Conservation (phyloP, 139 green algal species). For the Bryopsis sp. region DNA sequence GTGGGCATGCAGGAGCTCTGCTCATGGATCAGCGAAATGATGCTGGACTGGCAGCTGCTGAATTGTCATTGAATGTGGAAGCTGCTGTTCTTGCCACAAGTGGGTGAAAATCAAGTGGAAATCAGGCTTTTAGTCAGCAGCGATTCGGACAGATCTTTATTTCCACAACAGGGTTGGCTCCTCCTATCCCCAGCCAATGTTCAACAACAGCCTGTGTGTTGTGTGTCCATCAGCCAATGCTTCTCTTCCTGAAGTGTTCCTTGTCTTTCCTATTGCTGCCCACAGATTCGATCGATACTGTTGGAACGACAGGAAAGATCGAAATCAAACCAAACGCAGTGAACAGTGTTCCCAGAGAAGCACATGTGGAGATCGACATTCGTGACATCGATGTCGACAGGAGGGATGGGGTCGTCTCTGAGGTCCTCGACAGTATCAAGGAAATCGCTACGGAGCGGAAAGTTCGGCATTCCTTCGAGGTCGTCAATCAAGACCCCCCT, state of each 20-base stretch:
- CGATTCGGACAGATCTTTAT: no score
- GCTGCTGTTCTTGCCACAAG: no score
- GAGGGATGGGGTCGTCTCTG: slow-evolving; percentile 55
- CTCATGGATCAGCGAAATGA: slow-evolving; percentile 80
- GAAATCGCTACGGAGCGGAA: slow-evolving; percentile 52
- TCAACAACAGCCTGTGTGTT: no score
- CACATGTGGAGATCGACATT: slow-evolving; percentile 46
- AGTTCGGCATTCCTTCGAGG: slow-evolving; percentile 22
- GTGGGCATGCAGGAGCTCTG: slow-evolving; percentile 74
- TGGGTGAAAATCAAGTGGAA: no score
- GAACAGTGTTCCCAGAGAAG: slow-evolving; percentile 45
- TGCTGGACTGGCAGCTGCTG: slow-evolving; percentile 75
- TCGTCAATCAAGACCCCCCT: slow-evolving; percentile 84
- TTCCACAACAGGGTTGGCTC: no score
- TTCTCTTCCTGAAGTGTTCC: no score
- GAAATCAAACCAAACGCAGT: not conserved
- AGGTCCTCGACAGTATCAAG: slow-evolving; percentile 34
- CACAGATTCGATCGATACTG: no score
- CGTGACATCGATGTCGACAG: slow-evolving; percentile 72
- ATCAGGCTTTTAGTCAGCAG: no score
- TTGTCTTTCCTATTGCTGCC: no score
- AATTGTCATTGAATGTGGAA: slow-evolving; percentile 79
- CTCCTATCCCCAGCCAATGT: no score
- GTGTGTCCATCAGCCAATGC: no score
- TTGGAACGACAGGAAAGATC: not conserved